A percentile compares a stretch with the other conserved stretches of the same genome.
These are phyloP conservation scores for Solanum sejunctum DNA, from an alignment of 257 asterid species.

Conservation along the genomic window DNA sequence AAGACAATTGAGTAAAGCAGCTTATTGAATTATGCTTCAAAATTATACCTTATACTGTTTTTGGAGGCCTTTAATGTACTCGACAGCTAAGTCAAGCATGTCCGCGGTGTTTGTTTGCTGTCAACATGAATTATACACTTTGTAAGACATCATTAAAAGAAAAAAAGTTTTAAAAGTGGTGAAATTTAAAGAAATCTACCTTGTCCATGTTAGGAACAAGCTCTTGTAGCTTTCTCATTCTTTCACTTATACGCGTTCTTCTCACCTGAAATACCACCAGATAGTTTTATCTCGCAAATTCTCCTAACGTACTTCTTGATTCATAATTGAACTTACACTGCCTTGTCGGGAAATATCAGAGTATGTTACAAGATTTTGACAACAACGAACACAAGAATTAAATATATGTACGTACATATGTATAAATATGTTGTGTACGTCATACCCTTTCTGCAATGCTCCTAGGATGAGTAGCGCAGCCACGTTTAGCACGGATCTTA, in stretches of 20 bases:
- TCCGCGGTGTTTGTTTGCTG: conserved; percentile 95
- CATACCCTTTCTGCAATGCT: conserved; percentile 94
- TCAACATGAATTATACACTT: conserved; percentile 1
- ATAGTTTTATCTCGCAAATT: background rate
- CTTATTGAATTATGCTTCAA: background rate
- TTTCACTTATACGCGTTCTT: conserved; percentile 79
- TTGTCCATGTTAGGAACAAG: conserved; percentile 95
- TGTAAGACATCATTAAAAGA: background rate
- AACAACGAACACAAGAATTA: background rate
- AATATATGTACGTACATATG: background rate
- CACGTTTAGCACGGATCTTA: conserved; percentile 85
- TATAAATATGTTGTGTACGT: background rate
- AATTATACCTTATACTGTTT: conserved; percentile 56
- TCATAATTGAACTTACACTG: background rate
- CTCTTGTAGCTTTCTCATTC: conserved; percentile 88
- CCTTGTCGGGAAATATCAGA: background rate
- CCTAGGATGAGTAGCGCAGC: conserved; percentile 93
- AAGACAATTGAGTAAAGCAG: background rate
- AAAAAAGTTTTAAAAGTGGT: background rate
- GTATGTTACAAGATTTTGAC: background rate
- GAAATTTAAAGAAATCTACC: conserved; percentile 37
- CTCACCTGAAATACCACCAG: conserved; percentile 39
- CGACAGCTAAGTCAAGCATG: conserved; percentile 92
- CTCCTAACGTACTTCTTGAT: background rate
- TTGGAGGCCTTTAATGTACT: conserved; percentile 75